Base-by-base conservation (phyloP, 2,329 filamentous ascomycete genomes). In the Calonectria henricotiae region DNA sequence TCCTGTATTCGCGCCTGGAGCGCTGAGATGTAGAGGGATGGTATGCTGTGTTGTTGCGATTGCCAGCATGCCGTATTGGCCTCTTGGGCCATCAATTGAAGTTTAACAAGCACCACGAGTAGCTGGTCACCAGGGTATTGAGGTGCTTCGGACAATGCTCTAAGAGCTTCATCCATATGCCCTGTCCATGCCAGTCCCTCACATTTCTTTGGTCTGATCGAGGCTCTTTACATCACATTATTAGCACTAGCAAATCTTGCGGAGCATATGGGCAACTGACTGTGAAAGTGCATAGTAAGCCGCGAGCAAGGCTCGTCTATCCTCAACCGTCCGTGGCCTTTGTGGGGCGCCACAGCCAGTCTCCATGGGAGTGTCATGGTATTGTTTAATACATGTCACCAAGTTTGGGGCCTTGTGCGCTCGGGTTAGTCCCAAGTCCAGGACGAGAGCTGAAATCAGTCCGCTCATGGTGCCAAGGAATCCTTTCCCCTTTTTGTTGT, bases 211-310 rank as follows among this genome's bases (percentile, higher is more conserved):
- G 55, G 55, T n/a, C 17, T 61, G 8, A 44, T 61, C 30, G 55
- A 61, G 8, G 55, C 23, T 7, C 55, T 61, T 17, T 12, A 12
- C 7, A 30, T 6, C 11, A 20, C 8, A 9, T 5, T 7, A 12
- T 51, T 32, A 51, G 47, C 25, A 51, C 3, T 9, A 13, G 25
- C 3, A 61, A 30, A 13, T 13, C 11, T 2, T 17, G 5, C 1
- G 25, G 13, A 9, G 23, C 4, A 15, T 9, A 20, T 2, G 5
- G 3, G n/a, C 3, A 20, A 41, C 39, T 32, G 5, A 61, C 55
- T 61, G 55, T 44, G 55, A 61, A 7, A 61, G 55, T n/a, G 55
- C 55, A 20, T 61, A 61, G 17, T 44, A 61, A 27, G 55, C 55
- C 4, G 12, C 55, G 5, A 61, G 23, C 39, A 61, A 7, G 2